Base-by-base conservation (phyloP, 441 rosid species). In the Mallotus repandus region DNA sequence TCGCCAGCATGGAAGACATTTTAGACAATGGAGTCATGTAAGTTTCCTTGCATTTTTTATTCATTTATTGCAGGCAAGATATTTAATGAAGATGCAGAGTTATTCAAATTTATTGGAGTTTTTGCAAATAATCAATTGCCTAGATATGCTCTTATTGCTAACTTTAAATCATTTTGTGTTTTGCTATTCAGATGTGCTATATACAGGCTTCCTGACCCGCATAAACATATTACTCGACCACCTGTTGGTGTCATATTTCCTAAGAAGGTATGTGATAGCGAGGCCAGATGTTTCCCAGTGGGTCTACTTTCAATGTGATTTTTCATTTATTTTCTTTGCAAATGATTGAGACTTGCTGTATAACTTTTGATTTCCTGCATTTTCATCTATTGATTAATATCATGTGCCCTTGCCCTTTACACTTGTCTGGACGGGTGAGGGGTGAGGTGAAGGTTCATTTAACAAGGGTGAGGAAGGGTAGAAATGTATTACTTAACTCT, bases 11-110 rank as follows among this genome's bases (percentile, higher is more conserved):
- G 96, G 97, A 91, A 79, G 99, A 95, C 87, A 83, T 95, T 69
- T 80, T 84, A 86, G 78, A 83, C 81, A 95, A 93, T 78, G 89
- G 86, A 91, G 97, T 90, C 84, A 69, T 93, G 99, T 93, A 81
- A 90, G 96, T 78, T 70, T 75, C 62, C 46, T 48, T 55, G 38
- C 53, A 6, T 66, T 58, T 45, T 46, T n/a, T 62, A 22, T 45
- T 70, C 43, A 29, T 70, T 64, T n/a, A 50, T 50, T 21, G 10
- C 8, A 22, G 45, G 3, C 14, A 14, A 68, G 22, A 32, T n/a
- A 15, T 4, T 52, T 52, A 35, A 35, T 52, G 4, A 2, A 15
- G 18, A 22, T 38, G 16, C 9, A 5, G 50, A 19, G 11, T 0
- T 63, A 9, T 52, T 32, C 29, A 66, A 66, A 49, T 65, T 54